Evolutionary conservation across 208 protist genomes (phyloP), one percentile per base, ranked within the genome.

Genomic region (Acanthamoeba royreba): DNA sequence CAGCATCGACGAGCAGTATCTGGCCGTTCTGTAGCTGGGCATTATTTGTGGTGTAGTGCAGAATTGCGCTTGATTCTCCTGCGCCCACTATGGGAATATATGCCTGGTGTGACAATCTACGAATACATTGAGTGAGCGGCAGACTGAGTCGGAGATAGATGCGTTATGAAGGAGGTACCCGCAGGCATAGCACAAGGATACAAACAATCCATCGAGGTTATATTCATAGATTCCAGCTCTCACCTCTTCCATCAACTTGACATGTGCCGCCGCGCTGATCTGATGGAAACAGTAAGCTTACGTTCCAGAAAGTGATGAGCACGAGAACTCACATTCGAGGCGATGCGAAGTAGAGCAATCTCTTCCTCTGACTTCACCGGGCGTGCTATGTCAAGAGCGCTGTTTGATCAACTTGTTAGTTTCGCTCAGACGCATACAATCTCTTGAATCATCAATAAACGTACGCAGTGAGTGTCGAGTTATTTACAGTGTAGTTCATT

Each of bases 1-100:
- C 99, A 96, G 99, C 98, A 95, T 99, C 99, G 33, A 99, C 95
- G 33, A 99, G 96, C 40, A 98, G 95, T 92, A 99, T 98, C 33
- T 98, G 96, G 31, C 98, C 98, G 85, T 95, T 53, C 13, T 91
- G 22, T 33, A 97, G 47, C 15, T 47, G 95, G 17, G 77, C 77
- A 38, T 94, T 91, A 55, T 96, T 97, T 38, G 69, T 28, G 42
- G 47, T 83, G 72, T 94, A 87, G 49, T 87, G 72, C 8, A 87
- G 83, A 63, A 94, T 94, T n/a, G 61, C 92, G 83, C 83, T 90
- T 5, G 83, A 31, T 17, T 38, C 35, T 1, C 83, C 83, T n/a
- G 83, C 83, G 40, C 83, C 83, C 17, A 17, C 83, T 4, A 90
- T 90, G 52, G 83, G 83, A 3, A 7, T 55, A 33, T 90, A 90